phyloP scores from a whole-genome alignment of 805 yeast species.

The Candida broadrunensis region DNA sequence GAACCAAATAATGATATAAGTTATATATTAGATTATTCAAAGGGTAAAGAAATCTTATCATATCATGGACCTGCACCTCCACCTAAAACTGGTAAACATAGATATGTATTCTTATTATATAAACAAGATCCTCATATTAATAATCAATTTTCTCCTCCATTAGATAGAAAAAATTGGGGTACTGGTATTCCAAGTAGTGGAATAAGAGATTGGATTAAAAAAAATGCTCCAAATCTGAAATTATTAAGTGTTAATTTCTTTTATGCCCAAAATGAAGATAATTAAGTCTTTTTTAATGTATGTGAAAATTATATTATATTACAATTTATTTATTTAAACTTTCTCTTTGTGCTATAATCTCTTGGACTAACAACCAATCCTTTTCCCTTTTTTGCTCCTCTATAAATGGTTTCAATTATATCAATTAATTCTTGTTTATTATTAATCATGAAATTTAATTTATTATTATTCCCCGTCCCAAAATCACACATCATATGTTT shows the following conservation, averaged over 20 bases:
- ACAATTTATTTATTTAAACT: constrained; percentile 6
- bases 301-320: background rate
- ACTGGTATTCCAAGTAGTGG: constrained; percentile 80
- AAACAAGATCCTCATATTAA: constrained; percentile 54
- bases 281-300: background rate
- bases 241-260: constrained; percentile 81
- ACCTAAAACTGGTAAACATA: constrained; percentile 76
- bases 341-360: constrained; percentile 47
- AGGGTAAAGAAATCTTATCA: constrained; percentile 43
- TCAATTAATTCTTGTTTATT: constrained; percentile 90
- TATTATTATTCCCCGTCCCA: constrained; percentile 97
- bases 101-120: constrained; percentile 76
- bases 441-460: constrained; percentile 71
- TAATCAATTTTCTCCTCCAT: constrained; percentile 41
- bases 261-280: constrained; percentile 60
- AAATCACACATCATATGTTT: constrained; percentile 98
- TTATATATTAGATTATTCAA: constrained; percentile 28
- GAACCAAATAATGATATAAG: constrained; percentile 14
- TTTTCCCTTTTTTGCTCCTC: constrained; percentile 91
- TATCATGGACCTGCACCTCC: constrained; percentile 93
- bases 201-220: constrained; percentile 67
- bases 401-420: constrained; percentile 80
- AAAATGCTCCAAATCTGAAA: constrained; percentile 50
- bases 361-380: constrained; percentile 87
- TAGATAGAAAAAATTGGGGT: constrained; percentile 78